These are phyloP conservation scores for Pseudoturritis turrita DNA, from an alignment of 345 rosid genomes.

Conservation along the genomic window DNA sequence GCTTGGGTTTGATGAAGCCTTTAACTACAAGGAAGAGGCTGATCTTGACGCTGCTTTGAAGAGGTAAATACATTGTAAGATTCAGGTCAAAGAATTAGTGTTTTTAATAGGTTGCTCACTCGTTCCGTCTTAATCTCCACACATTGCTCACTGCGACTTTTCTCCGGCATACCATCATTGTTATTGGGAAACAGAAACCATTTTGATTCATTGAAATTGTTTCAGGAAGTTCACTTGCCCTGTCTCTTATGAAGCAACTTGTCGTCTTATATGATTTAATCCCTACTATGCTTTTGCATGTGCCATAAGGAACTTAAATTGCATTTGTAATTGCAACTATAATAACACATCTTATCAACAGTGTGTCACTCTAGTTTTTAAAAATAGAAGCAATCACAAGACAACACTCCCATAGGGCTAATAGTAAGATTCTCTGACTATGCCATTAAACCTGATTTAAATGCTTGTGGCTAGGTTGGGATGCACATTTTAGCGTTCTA, in stretches of 20 bases:
- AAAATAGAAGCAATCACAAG: no score
- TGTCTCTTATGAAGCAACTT: no score
- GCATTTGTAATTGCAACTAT: no score
- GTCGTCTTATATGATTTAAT: no score
- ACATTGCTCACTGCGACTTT: not conserved
- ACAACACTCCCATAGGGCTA: not conserved
- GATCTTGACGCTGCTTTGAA: slow-evolving; percentile 53
- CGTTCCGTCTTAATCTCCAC: not conserved
- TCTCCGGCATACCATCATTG: no score
- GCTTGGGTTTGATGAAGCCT: slow-evolving; percentile 72
- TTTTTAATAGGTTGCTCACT: not conserved
- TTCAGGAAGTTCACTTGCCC: no score
- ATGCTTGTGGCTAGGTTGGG: not conserved
- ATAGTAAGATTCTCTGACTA: not conserved
- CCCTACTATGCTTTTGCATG: not conserved
- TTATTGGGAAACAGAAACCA: no score
- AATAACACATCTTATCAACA: no score
- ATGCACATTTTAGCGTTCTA: not conserved
- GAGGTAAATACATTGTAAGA: slow-evolving; percentile 38
- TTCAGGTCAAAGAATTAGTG: not conserved
- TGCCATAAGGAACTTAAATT: not conserved
- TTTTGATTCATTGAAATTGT: no score
- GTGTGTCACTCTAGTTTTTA: no score
- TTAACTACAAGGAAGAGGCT: slow-evolving; percentile 65
- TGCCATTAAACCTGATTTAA: no score